Evolutionary conservation across 2,329 filamentous ascomycete species (phyloP).

Genomic region (Chaetomium olivaceum): DNA sequence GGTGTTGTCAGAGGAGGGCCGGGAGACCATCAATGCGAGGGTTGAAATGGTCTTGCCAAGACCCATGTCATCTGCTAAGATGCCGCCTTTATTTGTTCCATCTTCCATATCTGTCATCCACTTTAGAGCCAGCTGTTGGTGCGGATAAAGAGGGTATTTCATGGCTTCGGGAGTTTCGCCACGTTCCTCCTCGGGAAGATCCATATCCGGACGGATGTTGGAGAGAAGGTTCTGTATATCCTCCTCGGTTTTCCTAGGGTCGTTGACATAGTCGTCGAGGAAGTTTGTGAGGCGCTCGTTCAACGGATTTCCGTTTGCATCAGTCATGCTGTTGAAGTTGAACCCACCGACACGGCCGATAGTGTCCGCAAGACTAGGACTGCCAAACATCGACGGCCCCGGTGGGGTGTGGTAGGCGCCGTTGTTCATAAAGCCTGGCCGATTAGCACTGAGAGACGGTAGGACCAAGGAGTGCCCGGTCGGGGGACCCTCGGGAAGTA

Average conservation of each 20-base stretch:
- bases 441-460: conserved; percentile 2
- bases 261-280: conserved; percentile 41
- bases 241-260: conserved; percentile 49
- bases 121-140: conserved; percentile 75
- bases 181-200: conserved; percentile 61
- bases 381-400: not conserved
- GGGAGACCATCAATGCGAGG: conserved; percentile 71
- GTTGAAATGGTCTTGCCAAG: conserved; percentile 83
- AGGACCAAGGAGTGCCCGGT: not conserved
- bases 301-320: conserved; percentile 43
- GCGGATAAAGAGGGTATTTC: conserved; percentile 69
- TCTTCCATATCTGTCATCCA: conserved; percentile 78
- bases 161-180: conserved; percentile 71
- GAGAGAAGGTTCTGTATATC: conserved; percentile 70
- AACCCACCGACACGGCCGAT: conserved; percentile 44
- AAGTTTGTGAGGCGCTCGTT: conserved; percentile 38
- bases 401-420: conserved; percentile 26
- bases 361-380: conserved; percentile 36
- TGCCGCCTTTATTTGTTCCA: conserved; percentile 73
- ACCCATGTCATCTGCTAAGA: conserved; percentile 81
- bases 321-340: conserved; percentile 41
- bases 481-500: not conserved
- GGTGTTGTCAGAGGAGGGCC: conserved; percentile 57
- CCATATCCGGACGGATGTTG: conserved; percentile 72
- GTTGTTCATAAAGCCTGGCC: conserved; percentile 27